Evolutionary conservation across 257 asterid genomes (phyloP).

Genomic region (Solanum dulcamara): DNA sequence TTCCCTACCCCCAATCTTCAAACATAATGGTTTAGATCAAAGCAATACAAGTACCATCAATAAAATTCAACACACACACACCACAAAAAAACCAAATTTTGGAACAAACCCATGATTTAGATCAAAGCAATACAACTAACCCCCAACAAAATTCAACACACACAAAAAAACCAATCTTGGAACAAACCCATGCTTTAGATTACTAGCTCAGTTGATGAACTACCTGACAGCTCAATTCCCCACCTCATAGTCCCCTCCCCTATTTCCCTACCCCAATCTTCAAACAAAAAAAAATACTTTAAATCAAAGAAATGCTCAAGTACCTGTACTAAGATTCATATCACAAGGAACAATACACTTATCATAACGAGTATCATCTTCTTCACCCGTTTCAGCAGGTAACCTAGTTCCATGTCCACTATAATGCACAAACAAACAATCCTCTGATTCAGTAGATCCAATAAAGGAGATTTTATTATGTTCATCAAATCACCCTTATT

Average conservation of each 20-base stretch:
- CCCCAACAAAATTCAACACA: not conserved
- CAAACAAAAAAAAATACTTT: not conserved
- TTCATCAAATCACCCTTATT: too few species aligned
- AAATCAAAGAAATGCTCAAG: not conserved
- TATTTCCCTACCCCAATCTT: not conserved
- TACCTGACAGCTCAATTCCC: not conserved
- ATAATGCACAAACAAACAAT: slow-evolving; percentile 75
- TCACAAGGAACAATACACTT: slow-evolving; percentile 94
- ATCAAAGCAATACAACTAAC: not conserved
- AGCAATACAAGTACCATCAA: too few species aligned
- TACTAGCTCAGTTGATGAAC: accelerated
- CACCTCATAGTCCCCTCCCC: not conserved
- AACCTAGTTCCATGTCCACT: slow-evolving; percentile 98
- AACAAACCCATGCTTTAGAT: not conserved
- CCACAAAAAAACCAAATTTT: too few species aligned
- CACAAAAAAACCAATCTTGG: not conserved
- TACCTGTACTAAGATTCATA: slow-evolving; percentile 89
- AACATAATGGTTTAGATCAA: too few species aligned
- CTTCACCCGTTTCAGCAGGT: slow-evolving; percentile 98
- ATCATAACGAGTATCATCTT: slow-evolving; percentile 90
- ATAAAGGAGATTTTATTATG: slow-evolving; percentile 8
- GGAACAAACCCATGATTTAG: too few species aligned
- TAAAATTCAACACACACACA: too few species aligned
- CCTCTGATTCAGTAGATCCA: slow-evolving; percentile 50
- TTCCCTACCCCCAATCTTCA: too few species aligned